A percentile compares a stretch with the other conserved stretches of the same genome.
Evolutionary conservation across 768 basidiomycete genomes (phyloP).

Genomic region (Tulasnella sp.): DNA sequence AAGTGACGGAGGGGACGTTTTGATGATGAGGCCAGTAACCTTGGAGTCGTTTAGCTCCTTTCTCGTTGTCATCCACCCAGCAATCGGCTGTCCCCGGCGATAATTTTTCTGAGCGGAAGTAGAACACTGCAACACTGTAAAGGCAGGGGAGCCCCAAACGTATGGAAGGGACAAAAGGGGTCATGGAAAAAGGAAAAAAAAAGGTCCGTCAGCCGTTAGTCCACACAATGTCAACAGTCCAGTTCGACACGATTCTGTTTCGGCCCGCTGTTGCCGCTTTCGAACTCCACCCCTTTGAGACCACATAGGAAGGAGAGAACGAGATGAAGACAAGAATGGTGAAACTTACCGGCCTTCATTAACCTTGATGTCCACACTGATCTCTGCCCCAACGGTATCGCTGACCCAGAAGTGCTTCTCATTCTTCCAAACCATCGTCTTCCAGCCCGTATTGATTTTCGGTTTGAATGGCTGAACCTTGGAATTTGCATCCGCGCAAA

Average conservation of each 20-base stretch:
- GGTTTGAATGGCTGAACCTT: conserved; percentile 2
- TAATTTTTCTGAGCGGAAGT: conserved; percentile 15
- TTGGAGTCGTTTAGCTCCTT: conserved; percentile 8
- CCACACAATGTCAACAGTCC: not conserved
- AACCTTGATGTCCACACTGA: conserved; percentile 10
- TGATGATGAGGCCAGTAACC: conserved; percentile 1
- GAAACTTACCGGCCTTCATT: conserved; percentile 18
- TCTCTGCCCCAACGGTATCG: conserved; percentile 5
- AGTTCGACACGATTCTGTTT: not conserved
- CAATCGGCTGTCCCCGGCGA: conserved; percentile 16
- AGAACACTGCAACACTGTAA: conserved; percentile 14
- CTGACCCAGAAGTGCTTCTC: conserved; percentile 23
- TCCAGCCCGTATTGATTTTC: conserved; percentile 6
- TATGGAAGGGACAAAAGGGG: not conserved
- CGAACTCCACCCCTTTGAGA: not conserved
- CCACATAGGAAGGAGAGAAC: not conserved
- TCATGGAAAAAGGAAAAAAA: not conserved
- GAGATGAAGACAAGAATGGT: not conserved
- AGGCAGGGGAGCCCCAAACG: not conserved
- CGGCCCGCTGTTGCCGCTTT: not conserved
- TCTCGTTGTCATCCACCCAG: conserved; percentile 19
- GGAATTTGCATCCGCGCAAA: conserved; percentile 15
- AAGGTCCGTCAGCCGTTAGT: not conserved
- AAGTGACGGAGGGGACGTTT: conserved; percentile 7
- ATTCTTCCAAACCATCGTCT: conserved; percentile 18